phyloP scores from a whole-genome alignment of 768 basidiomycete genomes.

The Auriscalpium vulgare region DNA sequence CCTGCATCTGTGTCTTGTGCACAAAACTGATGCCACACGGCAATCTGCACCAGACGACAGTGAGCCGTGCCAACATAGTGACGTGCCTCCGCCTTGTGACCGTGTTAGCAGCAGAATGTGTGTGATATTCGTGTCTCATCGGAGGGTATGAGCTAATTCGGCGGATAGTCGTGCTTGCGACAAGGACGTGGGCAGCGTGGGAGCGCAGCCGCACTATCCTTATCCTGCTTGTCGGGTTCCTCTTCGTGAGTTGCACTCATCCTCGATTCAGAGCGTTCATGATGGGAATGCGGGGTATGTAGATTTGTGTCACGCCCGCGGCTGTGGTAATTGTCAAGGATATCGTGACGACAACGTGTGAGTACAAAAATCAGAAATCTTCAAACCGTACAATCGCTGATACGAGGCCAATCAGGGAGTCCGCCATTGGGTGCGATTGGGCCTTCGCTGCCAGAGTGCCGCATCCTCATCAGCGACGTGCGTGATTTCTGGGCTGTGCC shows the following conservation, averaged over 20 bases:
- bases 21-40: not conserved
- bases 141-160: not conserved
- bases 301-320: slow-evolving; percentile 1
- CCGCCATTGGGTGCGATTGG: too few species aligned
- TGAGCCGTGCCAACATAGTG: not conserved
- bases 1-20: too few species aligned
- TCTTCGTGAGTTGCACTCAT: not conserved
- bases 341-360: not conserved
- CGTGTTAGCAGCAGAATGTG: slow-evolving; percentile 3
- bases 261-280: too few species aligned
- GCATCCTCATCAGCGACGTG: not conserved
- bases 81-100: not conserved
- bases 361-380: not conserved
- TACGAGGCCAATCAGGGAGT: too few species aligned
- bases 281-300: not conserved
- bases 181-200: slow-evolving; percentile 24
- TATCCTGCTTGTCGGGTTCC: not conserved
- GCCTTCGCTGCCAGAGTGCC: not conserved
- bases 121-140: not conserved
- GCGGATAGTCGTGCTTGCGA: slow-evolving; percentile 18
- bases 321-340: not conserved
- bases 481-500: not conserved
- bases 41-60: not conserved
- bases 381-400: not conserved
- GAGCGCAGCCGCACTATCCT: slow-evolving; percentile 13